A percentile compares a stretch with the other conserved stretches of the same genome.
Conservation (phyloP, 116 monocot species). For the Trichopus zeylanicus region DNA sequence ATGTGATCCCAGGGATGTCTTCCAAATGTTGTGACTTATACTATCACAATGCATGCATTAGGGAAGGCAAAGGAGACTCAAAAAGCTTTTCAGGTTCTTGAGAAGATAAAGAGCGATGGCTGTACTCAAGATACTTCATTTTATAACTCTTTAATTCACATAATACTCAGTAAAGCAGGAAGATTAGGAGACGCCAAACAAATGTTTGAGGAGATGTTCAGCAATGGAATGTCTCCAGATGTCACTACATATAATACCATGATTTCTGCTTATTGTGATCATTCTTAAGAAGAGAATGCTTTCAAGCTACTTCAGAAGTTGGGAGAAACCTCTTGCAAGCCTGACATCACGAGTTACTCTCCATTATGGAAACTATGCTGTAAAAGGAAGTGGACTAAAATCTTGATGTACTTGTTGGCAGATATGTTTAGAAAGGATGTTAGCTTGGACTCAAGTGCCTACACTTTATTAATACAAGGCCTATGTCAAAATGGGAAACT, state of each 20-base stretch:
- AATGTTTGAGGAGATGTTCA: constrained; percentile 56
- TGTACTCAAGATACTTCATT: constrained; percentile 46
- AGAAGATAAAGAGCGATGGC: constrained; percentile 49
- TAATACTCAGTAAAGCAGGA: constrained; percentile 48
- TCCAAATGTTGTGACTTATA: constrained; percentile 81
- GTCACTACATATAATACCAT: constrained; percentile 67
- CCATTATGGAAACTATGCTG: constrained; percentile 65
- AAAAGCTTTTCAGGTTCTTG: constrained; percentile 49
- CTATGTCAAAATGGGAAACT: constrained; percentile 52
- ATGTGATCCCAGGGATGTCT: constrained; percentile 45
- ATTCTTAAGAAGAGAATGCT: constrained; percentile 43
- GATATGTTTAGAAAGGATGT: constrained; percentile 66
- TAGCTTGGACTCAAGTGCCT: constrained; percentile 62
- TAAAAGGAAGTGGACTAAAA: constrained; percentile 36
- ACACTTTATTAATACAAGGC: constrained; percentile 53
- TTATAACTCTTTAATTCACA: constrained; percentile 78
- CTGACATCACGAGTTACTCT: constrained; percentile 51
- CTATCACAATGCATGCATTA: constrained; percentile 75
- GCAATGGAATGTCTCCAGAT: constrained; percentile 44
- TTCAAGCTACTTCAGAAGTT: constrained; percentile 49
- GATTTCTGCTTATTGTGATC: constrained; percentile 63
- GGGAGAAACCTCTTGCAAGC: constrained; percentile 49
- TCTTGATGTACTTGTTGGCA: constrained; percentile 49
- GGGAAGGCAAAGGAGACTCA: constrained; percentile 59
- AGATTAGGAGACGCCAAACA: constrained; percentile 37